Conservation (phyloP, 2,329 filamentous ascomycete genomes). For the Tolypocladium inflatum region DNA sequence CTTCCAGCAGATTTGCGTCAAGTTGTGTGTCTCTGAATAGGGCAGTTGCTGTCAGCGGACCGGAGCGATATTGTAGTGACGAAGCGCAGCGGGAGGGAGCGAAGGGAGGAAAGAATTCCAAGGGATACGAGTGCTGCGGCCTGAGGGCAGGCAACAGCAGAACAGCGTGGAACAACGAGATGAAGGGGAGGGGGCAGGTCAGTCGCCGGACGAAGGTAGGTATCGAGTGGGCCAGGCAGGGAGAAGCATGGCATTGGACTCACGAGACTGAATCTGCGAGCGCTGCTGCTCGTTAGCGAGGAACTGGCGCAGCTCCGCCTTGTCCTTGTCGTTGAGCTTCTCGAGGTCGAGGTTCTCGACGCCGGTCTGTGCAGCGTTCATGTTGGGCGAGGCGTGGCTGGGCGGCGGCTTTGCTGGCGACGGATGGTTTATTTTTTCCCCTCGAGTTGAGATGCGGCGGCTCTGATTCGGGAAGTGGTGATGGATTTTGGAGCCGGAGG, state of each 20-base stretch:
- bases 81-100: neutral
- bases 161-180: neutral
- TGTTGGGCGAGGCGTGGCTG: slow-evolving; percentile 9
- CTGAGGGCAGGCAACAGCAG: neutral
- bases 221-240: neutral
- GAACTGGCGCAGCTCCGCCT: slow-evolving; percentile 80
- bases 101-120: neutral
- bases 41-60: slow-evolving; percentile 8
- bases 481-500: neutral
- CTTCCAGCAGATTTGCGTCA: slow-evolving; percentile 78
- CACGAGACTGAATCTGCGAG: slow-evolving; percentile 54
- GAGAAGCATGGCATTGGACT: slow-evolving; percentile 17
- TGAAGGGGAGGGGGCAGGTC: neutral
- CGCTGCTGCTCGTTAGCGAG: slow-evolving; percentile 79
- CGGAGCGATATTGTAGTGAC: neutral
- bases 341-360: slow-evolving; percentile 55
- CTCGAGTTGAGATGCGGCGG: neutral
- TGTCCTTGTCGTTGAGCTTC: slow-evolving; percentile 72
- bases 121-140: neutral
- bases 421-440: neutral
- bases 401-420: neutral
- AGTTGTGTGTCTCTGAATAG: slow-evolving; percentile 38
- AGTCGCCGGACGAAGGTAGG: neutral
- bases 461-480: neutral
- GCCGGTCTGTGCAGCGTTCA: slow-evolving; percentile 25